These are phyloP conservation scores for Selaginella moellendorffii DNA, from an alignment of 75 land plant species.

Conservation along the genomic window DNA sequence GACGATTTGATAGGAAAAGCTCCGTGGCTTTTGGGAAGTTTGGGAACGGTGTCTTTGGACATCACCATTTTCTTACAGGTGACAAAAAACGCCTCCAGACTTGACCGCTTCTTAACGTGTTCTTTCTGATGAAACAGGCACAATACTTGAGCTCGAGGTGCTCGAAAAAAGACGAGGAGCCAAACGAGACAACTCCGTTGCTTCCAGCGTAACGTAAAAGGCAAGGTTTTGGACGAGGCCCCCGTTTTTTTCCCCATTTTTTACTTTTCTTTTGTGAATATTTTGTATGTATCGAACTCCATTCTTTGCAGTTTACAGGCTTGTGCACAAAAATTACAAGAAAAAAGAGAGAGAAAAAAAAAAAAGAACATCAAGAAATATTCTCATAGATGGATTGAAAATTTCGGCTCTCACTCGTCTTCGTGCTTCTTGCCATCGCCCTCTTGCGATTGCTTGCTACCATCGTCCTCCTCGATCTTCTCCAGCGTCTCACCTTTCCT, in stretches of 20 bases:
- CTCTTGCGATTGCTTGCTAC: neutral
- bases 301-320: too few species aligned
- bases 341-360: too few species aligned
- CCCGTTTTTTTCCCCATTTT: too few species aligned
- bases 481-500: slow-evolving; percentile 23
- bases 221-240: too few species aligned
- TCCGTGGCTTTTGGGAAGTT: slow-evolving; percentile 38
- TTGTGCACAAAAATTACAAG: too few species aligned
- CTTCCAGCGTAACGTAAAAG: too few species aligned
- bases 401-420: neutral
- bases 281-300: too few species aligned
- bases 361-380: too few species aligned
- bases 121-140: neutral
- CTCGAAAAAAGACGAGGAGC: neutral
- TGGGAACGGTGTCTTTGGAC: slow-evolving; percentile 34
- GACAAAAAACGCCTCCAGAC: neutral
- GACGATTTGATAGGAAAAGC: slow-evolving; percentile 23
- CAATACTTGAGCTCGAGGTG: neutral
- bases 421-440: neutral
- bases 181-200: neutral
- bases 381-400: too few species aligned
- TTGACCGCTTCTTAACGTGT: neutral
- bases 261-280: too few species aligned
- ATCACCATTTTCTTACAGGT: slow-evolving; percentile 31
- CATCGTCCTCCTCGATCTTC: slow-evolving; percentile 10